Conservation (phyloP, 176 grass and related monocot genomes). For the Chrysopogon serrulatus region DNA sequence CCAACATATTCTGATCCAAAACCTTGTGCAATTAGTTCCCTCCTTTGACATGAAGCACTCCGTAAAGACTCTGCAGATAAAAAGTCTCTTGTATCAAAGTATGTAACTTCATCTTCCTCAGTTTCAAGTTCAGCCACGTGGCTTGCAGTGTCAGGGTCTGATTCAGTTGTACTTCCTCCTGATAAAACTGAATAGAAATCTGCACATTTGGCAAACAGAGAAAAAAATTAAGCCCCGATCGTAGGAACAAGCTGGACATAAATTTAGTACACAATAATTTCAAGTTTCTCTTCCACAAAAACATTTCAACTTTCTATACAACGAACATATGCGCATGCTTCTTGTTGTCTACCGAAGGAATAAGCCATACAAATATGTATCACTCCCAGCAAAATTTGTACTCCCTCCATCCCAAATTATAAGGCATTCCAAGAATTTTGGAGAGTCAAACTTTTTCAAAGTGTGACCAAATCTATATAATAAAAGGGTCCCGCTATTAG, state of each 20-base stretch:
- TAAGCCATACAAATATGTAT: neutral
- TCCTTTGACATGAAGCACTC: conserved; percentile 75
- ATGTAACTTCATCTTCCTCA: conserved; percentile 74
- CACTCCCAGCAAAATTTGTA: neutral
- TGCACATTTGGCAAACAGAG: conserved; percentile 30
- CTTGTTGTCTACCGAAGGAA: neutral
- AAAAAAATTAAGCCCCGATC: neutral
- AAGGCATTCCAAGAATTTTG: no score
- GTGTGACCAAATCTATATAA: no score
- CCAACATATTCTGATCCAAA: conserved; percentile 41
- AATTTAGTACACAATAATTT: neutral
- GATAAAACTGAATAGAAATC: conserved; percentile 98
- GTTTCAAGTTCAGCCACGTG: conserved; percentile 78
- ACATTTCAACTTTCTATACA: neutral
- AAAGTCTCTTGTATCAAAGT: conserved; percentile 90
- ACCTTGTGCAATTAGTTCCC: conserved; percentile 53
- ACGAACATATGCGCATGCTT: neutral
- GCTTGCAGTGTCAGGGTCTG: conserved; percentile 85
- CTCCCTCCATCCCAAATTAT: no score
- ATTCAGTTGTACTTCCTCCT: conserved; percentile 80
- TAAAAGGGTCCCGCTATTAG: no score
- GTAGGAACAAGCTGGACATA: neutral
- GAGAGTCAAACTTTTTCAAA: no score
- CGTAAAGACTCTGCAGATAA: conserved; percentile 70
- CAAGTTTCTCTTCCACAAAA: neutral